phyloP scores from a whole-genome alignment of 768 basidiomycete genomes.

The Hypholoma fasciculare region DNA sequence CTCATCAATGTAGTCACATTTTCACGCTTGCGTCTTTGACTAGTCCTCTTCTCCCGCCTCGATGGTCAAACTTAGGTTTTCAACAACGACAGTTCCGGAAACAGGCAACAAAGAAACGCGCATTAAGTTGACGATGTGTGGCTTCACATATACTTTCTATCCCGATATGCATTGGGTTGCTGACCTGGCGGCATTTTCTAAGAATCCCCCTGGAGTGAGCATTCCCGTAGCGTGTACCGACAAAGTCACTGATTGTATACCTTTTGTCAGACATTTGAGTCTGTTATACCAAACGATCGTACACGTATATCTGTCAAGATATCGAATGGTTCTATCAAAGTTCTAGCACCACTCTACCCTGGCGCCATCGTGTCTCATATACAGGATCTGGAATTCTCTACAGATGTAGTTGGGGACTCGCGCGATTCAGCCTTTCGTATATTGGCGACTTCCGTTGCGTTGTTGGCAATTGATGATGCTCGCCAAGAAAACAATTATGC shows the following conservation, averaged over 20 bases:
- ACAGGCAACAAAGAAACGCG: constrained; percentile 78
- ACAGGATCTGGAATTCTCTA: constrained; percentile 66
- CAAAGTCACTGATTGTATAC: background rate
- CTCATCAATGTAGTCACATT: background rate
- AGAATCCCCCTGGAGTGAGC: constrained; percentile 88
- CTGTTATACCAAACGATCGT: constrained; percentile 87
- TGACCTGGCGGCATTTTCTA: constrained; percentile 65
- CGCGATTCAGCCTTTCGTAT: constrained; percentile 54
- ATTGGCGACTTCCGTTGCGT: constrained; percentile 44
- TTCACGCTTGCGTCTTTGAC: background rate
- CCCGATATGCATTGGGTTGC: constrained; percentile 63
- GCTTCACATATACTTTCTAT: constrained; percentile 61
- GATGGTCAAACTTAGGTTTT: constrained; percentile 63
- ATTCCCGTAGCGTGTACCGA: background rate
- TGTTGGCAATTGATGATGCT: constrained; percentile 43
- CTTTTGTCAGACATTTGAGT: constrained; percentile 72
- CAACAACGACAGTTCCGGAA: constrained; percentile 59
- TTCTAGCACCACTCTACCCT: constrained; percentile 54
- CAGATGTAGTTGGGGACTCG: constrained; percentile 71
- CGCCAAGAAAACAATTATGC: constrained; percentile 24
- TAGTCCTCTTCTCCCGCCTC: constrained; percentile 50
- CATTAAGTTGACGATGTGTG: constrained; percentile 61
- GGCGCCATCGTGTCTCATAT: constrained; percentile 71
- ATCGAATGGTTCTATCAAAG: constrained; percentile 64
- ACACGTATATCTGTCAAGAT: constrained; percentile 71